Conservation (phyloP, 495 filamentous ascomycete genomes). For the Aspergillus coremiiformis region DNA sequence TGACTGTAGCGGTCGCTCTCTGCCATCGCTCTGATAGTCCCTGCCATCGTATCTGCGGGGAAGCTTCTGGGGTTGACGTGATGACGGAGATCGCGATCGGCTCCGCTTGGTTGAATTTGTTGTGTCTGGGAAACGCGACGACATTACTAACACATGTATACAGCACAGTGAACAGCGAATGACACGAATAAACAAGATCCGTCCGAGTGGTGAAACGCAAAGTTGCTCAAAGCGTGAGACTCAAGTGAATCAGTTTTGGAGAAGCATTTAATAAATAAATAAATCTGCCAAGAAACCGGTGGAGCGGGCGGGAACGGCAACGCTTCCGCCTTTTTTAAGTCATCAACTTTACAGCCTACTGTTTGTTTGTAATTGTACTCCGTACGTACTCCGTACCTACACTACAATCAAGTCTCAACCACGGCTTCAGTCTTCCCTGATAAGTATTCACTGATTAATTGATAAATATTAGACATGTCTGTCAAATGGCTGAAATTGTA, state of each 20-base stretch:
- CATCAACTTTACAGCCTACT: neutral
- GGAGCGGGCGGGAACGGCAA: neutral
- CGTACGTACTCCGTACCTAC: no score
- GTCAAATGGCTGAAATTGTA: constrained; percentile 32
- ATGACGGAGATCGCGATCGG: constrained; percentile 39
- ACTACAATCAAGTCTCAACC: no score
- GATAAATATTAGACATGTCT: constrained; percentile 25
- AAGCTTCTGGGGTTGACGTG: constrained; percentile 34
- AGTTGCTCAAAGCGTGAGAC: neutral
- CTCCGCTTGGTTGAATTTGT: constrained; percentile 25
- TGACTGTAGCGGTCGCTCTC: constrained; percentile 16
- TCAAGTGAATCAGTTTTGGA: neutral
- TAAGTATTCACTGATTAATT: no score
- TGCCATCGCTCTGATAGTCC: constrained; percentile 19
- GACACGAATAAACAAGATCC: neutral
- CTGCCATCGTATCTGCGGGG: constrained; percentile 29
- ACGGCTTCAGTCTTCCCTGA: no score
- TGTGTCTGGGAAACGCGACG: constrained; percentile 26
- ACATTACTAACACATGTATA: constrained; percentile 18
- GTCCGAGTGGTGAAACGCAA: neutral
- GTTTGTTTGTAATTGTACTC: no score
- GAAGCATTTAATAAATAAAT: no score
- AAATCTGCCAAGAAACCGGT: neutral
- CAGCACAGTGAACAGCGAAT: neutral
- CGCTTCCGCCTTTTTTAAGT: neutral